Evolutionary conservation across 768 basidiomycete genomes (phyloP).

Genomic region (Phanerodontia chrysosporium): DNA sequence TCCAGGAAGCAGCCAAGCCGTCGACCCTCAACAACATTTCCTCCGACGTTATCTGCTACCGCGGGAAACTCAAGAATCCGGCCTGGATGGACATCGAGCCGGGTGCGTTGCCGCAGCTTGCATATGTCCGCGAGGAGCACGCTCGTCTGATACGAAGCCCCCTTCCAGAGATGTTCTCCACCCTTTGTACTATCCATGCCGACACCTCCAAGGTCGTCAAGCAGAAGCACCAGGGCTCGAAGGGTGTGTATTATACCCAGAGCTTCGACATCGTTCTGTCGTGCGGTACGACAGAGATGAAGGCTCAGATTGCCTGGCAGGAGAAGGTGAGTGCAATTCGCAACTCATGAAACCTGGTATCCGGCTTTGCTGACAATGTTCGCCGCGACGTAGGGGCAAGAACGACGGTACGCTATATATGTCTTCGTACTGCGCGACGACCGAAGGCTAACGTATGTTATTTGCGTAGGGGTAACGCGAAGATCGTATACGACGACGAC

Average conservation of each 20-base stretch:
- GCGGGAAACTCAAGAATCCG: conserved; percentile 24
- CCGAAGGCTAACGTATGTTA: not conserved
- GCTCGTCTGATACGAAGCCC: conserved; percentile 15
- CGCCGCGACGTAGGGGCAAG: not conserved
- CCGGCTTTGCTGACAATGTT: not conserved
- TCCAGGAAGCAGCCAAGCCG: not conserved
- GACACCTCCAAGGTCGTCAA: conserved; percentile 25
- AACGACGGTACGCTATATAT: not conserved
- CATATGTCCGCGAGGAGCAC: not conserved
- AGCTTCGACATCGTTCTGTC: conserved; percentile 37
- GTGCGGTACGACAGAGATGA: conserved; percentile 42
- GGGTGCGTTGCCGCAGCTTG: conserved; percentile 16
- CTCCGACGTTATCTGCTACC: conserved; percentile 21
- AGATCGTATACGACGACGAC: conserved; percentile 30
- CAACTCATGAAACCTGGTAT: not conserved
- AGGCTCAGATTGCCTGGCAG: conserved; percentile 42
- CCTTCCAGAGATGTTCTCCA: conserved; percentile 33
- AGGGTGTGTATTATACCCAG: conserved; percentile 23
- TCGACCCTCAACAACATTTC: not conserved
- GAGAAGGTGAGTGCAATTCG: conserved; percentile 30
- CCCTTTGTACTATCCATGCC: conserved; percentile 16
- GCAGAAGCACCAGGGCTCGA: not conserved
- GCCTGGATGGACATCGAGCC: conserved; percentile 31
- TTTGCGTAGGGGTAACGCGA: conserved; percentile 9
- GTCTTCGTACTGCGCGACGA: not conserved